Evolutionary conservation across 805 yeast species (phyloP), one percentile per base, ranked within the genome.

Genomic region (Spathaspora gorwiae): DNA sequence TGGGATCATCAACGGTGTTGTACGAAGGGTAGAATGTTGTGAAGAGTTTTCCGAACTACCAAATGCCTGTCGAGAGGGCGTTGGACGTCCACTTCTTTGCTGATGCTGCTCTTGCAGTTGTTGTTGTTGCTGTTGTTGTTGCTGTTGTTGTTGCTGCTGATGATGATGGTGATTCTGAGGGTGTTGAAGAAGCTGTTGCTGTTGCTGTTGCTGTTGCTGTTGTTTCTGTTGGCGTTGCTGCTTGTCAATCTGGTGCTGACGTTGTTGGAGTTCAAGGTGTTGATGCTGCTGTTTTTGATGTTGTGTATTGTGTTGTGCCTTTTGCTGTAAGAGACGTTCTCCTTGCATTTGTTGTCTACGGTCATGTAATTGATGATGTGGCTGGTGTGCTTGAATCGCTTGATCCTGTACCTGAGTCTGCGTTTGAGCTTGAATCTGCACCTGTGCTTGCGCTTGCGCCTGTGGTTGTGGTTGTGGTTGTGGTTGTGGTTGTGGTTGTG

Each of bases 111-210:
- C 24, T 19, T 19, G 24, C 15, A 11, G n/a, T 36, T 7, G 39
- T 3, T 36, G 9, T 26, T 26, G 26, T 15, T 15, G 19, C n/a
- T n/a, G n/a, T n/a, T n/a, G n/a, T n/a, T n/a, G n/a, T n/a, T n/a
- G n/a, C n/a, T 41, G 44, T 33, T 46, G 45, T 41, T 27, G 47
- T 33, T 13, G n/a, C 12, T 45, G 51, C 32, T 47, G 47, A 9
- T 36, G 43, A 24, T 34, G 42, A 29, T 45, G 45, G 40, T 26
- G 47, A 35, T 27, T 31, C 14, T 44, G 52, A 31, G 35, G 43
- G n/a, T 35, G 35, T 39, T 30, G 40, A 13, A 35, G 44, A 34
- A 26, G 45, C 13, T 27, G 43, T 24, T 9, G 29, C n/a, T 27
- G 42, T n/a, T 37, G 48, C 26, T 14, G 39, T 19, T 14, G 35